Conservation (phyloP, 2,329 filamentous ascomycete genomes). For the Xylariales sp. region DNA sequence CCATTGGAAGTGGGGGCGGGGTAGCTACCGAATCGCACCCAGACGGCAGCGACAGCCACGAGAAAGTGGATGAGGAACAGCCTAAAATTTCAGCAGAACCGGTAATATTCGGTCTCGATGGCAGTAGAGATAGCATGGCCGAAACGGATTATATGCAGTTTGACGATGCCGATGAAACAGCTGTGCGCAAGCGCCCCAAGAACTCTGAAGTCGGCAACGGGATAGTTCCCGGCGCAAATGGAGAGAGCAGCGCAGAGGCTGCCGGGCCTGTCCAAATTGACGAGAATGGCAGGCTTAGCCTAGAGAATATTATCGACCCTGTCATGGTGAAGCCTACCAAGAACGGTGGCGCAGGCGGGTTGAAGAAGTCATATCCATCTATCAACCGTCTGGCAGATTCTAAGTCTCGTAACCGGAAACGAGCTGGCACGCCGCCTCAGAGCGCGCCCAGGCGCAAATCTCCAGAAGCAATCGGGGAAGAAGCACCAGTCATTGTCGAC, state of each 20-base stretch:
- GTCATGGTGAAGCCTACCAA: conserved; percentile 14
- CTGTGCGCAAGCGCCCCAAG: conserved; percentile 34
- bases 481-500: conserved; percentile 39
- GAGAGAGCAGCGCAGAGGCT: conserved; percentile 12
- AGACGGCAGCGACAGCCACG: conserved; percentile 12
- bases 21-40: conserved; percentile 21
- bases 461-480: conserved; percentile 21
- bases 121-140: conserved; percentile 9
- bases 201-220: conserved; percentile 22
- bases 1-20: conserved; percentile 43
- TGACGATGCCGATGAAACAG: conserved; percentile 25
- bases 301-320: conserved; percentile 20
- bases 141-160: conserved; percentile 20
- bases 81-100: conserved; percentile 16
- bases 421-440: conserved; percentile 22
- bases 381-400: conserved; percentile 35
- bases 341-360: conserved; percentile 13
- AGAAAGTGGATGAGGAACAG: conserved; percentile 8
- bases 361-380: conserved; percentile 32
- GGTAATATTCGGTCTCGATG: conserved; percentile 25
- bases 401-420: conserved; percentile 28
- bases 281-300: conserved; percentile 13
- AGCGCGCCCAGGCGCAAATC: conserved; percentile 16
- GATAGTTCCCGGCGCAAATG: conserved; percentile 7
- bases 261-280: conserved; percentile 13